Evolutionary conservation across 495 filamentous ascomycete genomes (phyloP), one percentile per base, ranked within the genome.

Genomic region (Polyplosphaeria fusca): DNA sequence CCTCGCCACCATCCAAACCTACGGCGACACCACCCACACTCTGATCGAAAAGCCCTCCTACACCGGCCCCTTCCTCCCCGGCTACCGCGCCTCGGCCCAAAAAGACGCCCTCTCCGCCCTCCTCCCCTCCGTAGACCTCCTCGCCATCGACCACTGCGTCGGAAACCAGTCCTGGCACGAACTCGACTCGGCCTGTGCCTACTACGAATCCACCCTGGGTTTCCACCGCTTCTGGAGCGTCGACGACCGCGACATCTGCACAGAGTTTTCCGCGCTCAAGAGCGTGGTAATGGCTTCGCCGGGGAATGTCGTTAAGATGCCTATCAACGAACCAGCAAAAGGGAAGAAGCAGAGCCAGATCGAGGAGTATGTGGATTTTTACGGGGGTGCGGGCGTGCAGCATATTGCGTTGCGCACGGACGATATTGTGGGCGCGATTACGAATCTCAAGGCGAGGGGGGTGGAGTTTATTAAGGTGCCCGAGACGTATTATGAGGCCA

Each of bases 181-280:
- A 69, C 91, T 96, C 88, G 85, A 86, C 23, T 77, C 79, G 28
- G 82, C 86, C 26, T 95, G 91, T 73, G 85, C 83, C 55, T 94
- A 79, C 71, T 96, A 96, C 73, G 90, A 95, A 71, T 79, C 83
- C 46, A 85, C 82, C 46, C 85, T 96, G n/a, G 83, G 84, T 32
- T 95, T 95, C 81, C 89, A 93, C 72, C 86, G 90, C 38, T 95
- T 96, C 81, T 95, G 91, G 90, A 86, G 81, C 30, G 89, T 95
- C 27, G 91, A 96, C 68, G 91, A 95, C 72, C 84, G 76, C 55
- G 78, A 90, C 58, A 87, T 95, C 67, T 87, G 81, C 77, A 94
- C 89, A 67, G 89, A 93, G 60, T 96, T 85, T 79, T 89, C 85
- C 13, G 88, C 91, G 3, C 76, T 96, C 23, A 86, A 83, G 67